Base-by-base conservation (phyloP, 2,329 filamentous ascomycete species). In the Sphaerostilbella broomeana region DNA sequence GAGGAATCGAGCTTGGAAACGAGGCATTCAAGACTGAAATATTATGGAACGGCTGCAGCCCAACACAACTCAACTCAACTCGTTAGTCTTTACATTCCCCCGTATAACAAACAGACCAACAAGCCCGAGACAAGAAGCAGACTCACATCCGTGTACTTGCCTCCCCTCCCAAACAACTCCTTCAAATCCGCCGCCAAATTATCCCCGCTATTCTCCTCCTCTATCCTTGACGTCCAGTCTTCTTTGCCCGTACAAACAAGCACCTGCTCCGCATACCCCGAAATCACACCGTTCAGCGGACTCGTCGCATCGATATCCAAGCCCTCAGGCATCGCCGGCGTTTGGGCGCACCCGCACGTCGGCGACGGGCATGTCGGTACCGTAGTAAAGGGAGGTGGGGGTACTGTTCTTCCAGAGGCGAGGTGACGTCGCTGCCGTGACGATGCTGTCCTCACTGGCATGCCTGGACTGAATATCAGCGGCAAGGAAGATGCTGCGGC, bases 171-270 rank as follows among this genome's bases (percentile, higher is more conserved):
- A 46, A 86, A 64, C 24, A 86, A 57, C 50, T 75, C 72, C 58
- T 86, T 90, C 43, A 95, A 59, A 40, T 85, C 80, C 25, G 81
- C 78, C 5, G 81, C 79, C 13, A 89, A 59, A 49, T 81, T 81
- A 49, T 79, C 72, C 12, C 68, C 76, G 53, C 62, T 73, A 51
- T 81, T 77, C 44, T 94, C 87, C 17, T 94, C 81, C 57, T 94
- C 88, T 46, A 95, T 94, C 42, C 77, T 76, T 54, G 84, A 89
- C 19, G 72, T 69, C 89, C 89, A 95, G 63, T 94, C 85, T 20
- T 72, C 65, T 45, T 79, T 77, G 4, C 86, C 88, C 0, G 88
- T 94, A 46, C 84, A 89, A 11, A 95, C 71, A 8, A 97, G 62
- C 4, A 95, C 75, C 51, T 95, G 88, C 60, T 94, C 82, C 1